Evolutionary conservation across 2,329 filamentous ascomycete species (phyloP).

Genomic region (Amylocarpus encephaloides): DNA sequence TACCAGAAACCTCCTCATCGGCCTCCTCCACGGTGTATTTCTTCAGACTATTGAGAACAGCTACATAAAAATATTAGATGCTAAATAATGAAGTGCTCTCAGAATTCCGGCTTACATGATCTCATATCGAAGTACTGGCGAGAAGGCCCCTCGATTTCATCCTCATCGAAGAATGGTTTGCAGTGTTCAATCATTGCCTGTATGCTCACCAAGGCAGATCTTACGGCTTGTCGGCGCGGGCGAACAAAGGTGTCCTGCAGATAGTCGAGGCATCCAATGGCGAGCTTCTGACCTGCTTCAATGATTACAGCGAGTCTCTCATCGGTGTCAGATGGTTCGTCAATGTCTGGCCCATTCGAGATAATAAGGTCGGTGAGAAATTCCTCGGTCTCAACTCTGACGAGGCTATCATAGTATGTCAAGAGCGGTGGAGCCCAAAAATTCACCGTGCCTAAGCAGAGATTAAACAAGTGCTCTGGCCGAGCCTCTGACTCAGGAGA

Average conservation of each 20-base stretch:
- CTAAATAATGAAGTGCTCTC: neutral
- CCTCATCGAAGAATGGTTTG: constrained; percentile 22
- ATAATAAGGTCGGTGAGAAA: constrained; percentile 24
- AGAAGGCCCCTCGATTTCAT: constrained; percentile 12
- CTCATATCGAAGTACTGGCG: constrained; percentile 14
- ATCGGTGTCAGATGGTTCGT: constrained; percentile 12
- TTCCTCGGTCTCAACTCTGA: constrained; percentile 37
- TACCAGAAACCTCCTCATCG: constrained; percentile 35
- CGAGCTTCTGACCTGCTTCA: constrained; percentile 21
- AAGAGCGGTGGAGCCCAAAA: constrained; percentile 47
- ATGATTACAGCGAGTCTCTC: constrained; percentile 11
- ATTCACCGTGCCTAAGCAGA: constrained; percentile 36
- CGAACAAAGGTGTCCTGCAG: constrained; percentile 27
- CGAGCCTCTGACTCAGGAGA: constrained; percentile 31
- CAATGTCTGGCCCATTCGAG: constrained; percentile 10
- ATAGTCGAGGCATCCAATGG: constrained; percentile 27
- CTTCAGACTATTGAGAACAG: constrained; percentile 24
- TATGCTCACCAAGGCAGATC: constrained; percentile 24
- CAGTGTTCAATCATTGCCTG: constrained; percentile 23
- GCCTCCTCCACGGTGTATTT: constrained; percentile 32
- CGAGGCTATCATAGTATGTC: constrained; percentile 40
- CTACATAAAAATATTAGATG: constrained; percentile 21
- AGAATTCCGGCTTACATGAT: constrained; percentile 16
- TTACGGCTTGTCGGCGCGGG: constrained; percentile 24
- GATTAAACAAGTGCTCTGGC: constrained; percentile 30